phyloP scores from a whole-genome alignment of 345 rosid species.

The Lumnitzera littorea region DNA sequence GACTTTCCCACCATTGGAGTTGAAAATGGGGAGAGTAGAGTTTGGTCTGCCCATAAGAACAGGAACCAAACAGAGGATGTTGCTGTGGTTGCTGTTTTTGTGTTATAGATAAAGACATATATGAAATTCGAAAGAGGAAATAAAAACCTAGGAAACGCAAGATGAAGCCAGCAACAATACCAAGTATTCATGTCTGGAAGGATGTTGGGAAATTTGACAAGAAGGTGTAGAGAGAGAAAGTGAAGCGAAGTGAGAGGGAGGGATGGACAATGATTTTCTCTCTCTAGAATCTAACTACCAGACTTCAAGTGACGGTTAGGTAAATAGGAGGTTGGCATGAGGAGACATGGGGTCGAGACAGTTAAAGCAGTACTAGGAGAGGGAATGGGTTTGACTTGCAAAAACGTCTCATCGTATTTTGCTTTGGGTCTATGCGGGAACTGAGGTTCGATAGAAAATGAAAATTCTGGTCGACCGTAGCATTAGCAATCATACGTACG shows the following conservation, averaged over 20 bases:
- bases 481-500: too few relatives aligned
- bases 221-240: constrained; percentile 26
- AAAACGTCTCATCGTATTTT: too few relatives aligned
- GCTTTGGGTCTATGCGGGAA: too few relatives aligned
- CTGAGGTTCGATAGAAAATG: too few relatives aligned
- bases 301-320: too few relatives aligned
- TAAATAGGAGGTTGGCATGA: too few relatives aligned
- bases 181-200: background rate
- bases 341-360: too few relatives aligned
- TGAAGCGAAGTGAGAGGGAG: background rate
- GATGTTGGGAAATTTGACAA: constrained; percentile 28
- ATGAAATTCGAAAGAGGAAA: background rate
- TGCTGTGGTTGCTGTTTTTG: background rate
- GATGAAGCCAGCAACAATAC: background rate
- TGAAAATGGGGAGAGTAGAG: constrained; percentile 19
- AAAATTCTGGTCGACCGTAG: too few relatives aligned
- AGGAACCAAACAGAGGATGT: background rate
- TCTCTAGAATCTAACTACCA: constrained; percentile 4
- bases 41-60: constrained; percentile 33
- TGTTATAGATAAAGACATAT: background rate
- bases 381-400: too few relatives aligned
- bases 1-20: background rate
- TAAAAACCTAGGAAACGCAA: background rate
- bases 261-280: background rate
- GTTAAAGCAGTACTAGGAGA: too few relatives aligned